Evolutionary conservation across 768 basidiomycete species (phyloP), one percentile per base, ranked within the genome.

Genomic region (Sistotremastrum suecicum): DNA sequence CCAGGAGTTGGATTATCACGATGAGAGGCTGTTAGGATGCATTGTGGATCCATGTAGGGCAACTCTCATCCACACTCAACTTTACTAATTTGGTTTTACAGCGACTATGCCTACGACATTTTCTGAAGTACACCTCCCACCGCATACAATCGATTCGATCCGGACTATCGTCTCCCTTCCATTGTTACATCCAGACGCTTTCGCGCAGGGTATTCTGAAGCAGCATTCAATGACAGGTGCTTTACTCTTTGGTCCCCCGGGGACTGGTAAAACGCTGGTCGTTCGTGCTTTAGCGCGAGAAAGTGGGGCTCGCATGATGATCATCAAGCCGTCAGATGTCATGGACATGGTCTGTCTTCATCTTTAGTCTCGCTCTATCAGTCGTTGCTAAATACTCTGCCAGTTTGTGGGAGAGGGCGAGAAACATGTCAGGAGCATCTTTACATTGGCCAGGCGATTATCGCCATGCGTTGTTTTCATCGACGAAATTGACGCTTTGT

Each of bases 391-490:
- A 45, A 39, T 31, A 35, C 46, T 37, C 34, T 32, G 28, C 34
- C 49, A 87, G 85, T 88, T 88, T 60, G 83, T 87, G 36, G 85
- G 86, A 12, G 86, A 90, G 66, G 86, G 83, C 39, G 86, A 90
- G 57, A 89, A 90, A 57, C 76, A 89, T 11, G 91, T 95, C 34
- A 78, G 78, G 47, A 85, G 85, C 0, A 82, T 91, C 11, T 97
- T 97, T 63, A 76, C 79, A 34, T 72, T 97, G 10, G 91, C 91
- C 3, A 74, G 91, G 34, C 72, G 76, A 38, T 62, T 95, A 5
- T 83, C 89, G 0, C 92, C 91, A 3, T 94, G 90, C 52, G 88
- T 97, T 41, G 74, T 97, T 34, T 97, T 97, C 67, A 65, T 97
- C 48, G 91, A 97, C 59, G 91, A 97, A 61, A 84, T 94, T 44